Percentiles rank a stretch among this genome's conserved stretches.
phyloP scores from a whole-genome alignment of 495 filamentous ascomycete species.

The Thermothielavioides terrestris region DNA sequence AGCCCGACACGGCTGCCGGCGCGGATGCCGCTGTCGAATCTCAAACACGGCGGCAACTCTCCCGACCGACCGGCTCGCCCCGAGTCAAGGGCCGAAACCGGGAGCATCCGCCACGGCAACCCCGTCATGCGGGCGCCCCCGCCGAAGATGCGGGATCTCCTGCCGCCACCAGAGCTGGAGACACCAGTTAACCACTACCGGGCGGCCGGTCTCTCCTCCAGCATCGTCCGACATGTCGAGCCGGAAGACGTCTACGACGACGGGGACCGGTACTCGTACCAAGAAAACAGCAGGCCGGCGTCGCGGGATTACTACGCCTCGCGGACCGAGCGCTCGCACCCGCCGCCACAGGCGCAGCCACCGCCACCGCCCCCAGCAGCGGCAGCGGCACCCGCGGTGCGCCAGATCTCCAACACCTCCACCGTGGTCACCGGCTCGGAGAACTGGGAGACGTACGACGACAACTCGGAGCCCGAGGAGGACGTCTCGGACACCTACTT shows the following conservation, averaged over 20 bases:
- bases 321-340: conserved; percentile 24
- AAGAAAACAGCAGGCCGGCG: conserved; percentile 21
- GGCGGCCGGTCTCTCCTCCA: conserved; percentile 56
- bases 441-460: conserved; percentile 93
- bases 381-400: conserved; percentile 26
- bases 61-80: conserved; percentile 60
- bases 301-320: conserved; percentile 26
- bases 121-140: conserved; percentile 57
- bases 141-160: conserved; percentile 80
- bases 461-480: conserved; percentile 62
- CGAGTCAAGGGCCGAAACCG: conserved; percentile 33
- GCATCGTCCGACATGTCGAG: conserved; percentile 62
- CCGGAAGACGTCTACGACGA: conserved; percentile 87
- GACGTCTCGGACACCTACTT: conserved; percentile 71
- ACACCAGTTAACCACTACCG: conserved; percentile 55
- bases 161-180: conserved; percentile 54
- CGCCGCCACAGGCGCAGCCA: no score
- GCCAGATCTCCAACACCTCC: conserved; percentile 65
- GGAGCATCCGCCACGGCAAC: conserved; percentile 31
- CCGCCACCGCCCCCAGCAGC: no score
- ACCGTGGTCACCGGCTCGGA: conserved; percentile 70
- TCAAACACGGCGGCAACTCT: conserved; percentile 74
- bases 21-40: conserved; percentile 68
- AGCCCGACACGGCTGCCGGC: conserved; percentile 78
- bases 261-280: conserved; percentile 21